These are phyloP conservation scores for Plasmodium malariae DNA, from an alignment of 169 alveolate genomes.

Conservation along the genomic window DNA sequence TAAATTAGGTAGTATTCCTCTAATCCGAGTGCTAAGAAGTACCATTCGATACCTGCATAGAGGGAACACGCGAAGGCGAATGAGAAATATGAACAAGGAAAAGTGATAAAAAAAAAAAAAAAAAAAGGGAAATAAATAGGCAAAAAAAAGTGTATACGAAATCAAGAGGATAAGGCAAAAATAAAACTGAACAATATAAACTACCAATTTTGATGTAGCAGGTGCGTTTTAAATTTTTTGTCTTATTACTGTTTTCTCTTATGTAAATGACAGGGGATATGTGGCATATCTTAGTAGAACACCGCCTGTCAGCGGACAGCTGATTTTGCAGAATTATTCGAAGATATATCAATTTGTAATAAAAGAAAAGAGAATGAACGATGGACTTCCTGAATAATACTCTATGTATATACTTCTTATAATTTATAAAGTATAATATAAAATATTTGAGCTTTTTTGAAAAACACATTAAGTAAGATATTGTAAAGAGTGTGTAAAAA, in stretches of 20 bases:
- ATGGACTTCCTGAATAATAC: constrained; percentile 62
- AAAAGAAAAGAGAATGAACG: constrained; percentile 54
- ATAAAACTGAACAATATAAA: background rate
- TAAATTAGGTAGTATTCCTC: constrained; percentile 45
- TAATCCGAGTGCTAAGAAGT: constrained; percentile 53
- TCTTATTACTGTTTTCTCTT: constrained; percentile 35
- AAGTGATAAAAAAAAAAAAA: background rate
- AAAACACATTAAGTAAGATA: constrained; percentile 72
- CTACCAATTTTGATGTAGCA: background rate
- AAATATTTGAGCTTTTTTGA: constrained; percentile 62
- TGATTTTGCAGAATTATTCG: constrained; percentile 67
- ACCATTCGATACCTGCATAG: constrained; percentile 47
- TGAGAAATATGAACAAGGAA: background rate
- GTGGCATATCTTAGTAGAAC: constrained; percentile 50
- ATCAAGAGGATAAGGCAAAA: background rate
- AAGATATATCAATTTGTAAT: constrained; percentile 49
- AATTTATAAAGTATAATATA: constrained; percentile 71
- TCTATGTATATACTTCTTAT: constrained; percentile 67
- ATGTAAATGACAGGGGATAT: constrained; percentile 63
- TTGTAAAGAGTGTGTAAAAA: constrained; percentile 64
- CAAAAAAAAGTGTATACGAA: background rate
- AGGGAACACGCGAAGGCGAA: background rate
- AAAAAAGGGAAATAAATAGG: background rate
- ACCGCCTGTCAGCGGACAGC: constrained; percentile 7
- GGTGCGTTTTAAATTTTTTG: background rate